Base-by-base conservation (phyloP, 1,139 yeast species). In the Kazachstania sp. region DNA sequence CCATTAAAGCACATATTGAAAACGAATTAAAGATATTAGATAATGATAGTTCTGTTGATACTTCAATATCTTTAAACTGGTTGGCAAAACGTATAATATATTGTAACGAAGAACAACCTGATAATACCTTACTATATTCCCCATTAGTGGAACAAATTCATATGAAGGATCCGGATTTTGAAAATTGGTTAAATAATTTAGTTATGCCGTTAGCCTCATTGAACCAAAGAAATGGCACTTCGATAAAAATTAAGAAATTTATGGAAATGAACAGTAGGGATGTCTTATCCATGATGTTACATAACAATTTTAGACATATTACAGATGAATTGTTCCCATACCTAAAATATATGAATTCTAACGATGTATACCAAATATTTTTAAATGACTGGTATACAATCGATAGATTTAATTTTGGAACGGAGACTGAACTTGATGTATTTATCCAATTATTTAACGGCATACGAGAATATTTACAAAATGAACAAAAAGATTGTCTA, bases 151-250 rank as follows among this genome's bases (percentile, higher is more conserved):
- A 49, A n/a, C 16, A 29, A 34, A 11, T 20, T 3, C 9, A 16
- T 3, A 19, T 41, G 19, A 16, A 39, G 30, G 37, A 43, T 8
- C 40, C 46, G 20, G 53, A 54, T 3, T 54, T 59, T 23, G 30
- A 43, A 7, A 30, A 41, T 34, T 62, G 67, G 67, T 41, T 58
- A 2, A 29, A 51, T 7, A 60, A 64, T 4, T 43, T 59, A 8
- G 41, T 62, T 1, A 45, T 54, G 37, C 67, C 67, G 2, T 49
- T 62, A 36, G 48, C 53, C n/a, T 56, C 54, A 47, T 42, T 55
- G 3, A 58, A 55, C 43, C 38, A 49, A 37, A 51, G 59, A 20
- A 28, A 46, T 23, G 37, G 43, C 8, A 23, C 15, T 3, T 36
- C 34, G 20, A 35, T 57, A 3, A 51, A 43, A 15, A 56, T 63